Conservation (phyloP, 306 rosid species). For the Prunus dulcis region DNA sequence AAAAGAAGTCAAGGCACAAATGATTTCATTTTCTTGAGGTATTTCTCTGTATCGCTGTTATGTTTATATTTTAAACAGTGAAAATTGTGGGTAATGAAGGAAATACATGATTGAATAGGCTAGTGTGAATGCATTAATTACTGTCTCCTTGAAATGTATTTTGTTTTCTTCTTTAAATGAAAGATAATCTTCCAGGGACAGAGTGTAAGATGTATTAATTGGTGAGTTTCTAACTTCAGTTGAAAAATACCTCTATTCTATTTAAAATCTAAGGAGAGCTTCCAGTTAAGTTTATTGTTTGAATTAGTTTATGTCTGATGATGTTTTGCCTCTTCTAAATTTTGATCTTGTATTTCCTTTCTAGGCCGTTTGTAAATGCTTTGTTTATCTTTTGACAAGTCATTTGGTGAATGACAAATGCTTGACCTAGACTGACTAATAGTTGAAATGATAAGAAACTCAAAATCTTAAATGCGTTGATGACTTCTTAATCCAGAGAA, state of each 20-base stretch:
- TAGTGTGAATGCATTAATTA: neutral
- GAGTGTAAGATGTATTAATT: neutral
- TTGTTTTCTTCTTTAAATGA: neutral
- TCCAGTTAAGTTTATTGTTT: neutral
- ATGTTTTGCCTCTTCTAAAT: neutral
- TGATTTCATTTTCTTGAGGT: neutral
- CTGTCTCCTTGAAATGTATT: neutral
- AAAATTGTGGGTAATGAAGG: neutral
- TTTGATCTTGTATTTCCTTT: neutral
- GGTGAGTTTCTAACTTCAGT: neutral
- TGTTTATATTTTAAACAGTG: neutral
- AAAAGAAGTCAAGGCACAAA: neutral
- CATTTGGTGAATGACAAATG: neutral
- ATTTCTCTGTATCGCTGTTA: neutral
- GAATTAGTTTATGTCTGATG: neutral
- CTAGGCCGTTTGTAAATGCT: neutral
- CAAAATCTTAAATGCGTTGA: neutral
- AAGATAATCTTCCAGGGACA: neutral
- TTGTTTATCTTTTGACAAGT: neutral
- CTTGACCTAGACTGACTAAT: neutral
- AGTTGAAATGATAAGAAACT: neutral
- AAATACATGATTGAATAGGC: neutral
- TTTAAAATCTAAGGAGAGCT: neutral
- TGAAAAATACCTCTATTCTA: neutral
- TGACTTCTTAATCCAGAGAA: neutral